Base-by-base conservation (phyloP, 805 yeast species). In the Zygotorulaspora danielsina region DNA sequence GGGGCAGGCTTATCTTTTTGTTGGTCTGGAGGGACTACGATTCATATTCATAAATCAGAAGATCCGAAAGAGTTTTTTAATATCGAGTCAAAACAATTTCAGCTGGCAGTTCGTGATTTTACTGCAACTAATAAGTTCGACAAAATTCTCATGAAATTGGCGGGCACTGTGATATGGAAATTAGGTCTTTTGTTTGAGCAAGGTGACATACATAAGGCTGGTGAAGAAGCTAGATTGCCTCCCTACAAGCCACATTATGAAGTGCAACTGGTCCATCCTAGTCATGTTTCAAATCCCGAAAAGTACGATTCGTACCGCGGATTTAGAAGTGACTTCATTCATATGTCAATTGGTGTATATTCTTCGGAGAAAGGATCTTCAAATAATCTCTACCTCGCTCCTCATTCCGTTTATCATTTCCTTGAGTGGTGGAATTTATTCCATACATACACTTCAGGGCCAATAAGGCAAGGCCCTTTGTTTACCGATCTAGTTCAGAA, bases 381-480 rank as follows among this genome's bases (percentile, higher is more conserved):
- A 41, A 88, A 87, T 56, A 68, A 85, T 4, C 70, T 81, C 4
- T 86, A 87, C 55, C 61, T 88, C 36, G 74, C 87, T 2, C 95
- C 95, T 1, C 68, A 70, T n/a, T 69, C 79, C 0, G 68, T 86
- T 44, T 51, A 65, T 1, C 90, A 82, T 48, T 87, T 88, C 61
- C 71, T 76, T 47, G 61, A 61, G 8, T 89, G 97, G 97, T 87
- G 95, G 94, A 63, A 67, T 24, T 69, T 83, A 44, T 88, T 88
- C 59, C 72, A 77, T 25, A 79, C 88, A n/a, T 79, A 79, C 42
- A 70, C 83, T 49, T 78, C 87, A 37, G 72, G 90, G 9, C 96
- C 96, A 0, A 71, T 86, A 17, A 69, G 90, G 38, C 70, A 73
- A 33, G 96, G 96, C 0, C 63, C 70, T 1, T 57, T 89, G 24